Conservation (phyloP, 768 basidiomycete genomes). For the Leucocoprinus birnbaumii region DNA sequence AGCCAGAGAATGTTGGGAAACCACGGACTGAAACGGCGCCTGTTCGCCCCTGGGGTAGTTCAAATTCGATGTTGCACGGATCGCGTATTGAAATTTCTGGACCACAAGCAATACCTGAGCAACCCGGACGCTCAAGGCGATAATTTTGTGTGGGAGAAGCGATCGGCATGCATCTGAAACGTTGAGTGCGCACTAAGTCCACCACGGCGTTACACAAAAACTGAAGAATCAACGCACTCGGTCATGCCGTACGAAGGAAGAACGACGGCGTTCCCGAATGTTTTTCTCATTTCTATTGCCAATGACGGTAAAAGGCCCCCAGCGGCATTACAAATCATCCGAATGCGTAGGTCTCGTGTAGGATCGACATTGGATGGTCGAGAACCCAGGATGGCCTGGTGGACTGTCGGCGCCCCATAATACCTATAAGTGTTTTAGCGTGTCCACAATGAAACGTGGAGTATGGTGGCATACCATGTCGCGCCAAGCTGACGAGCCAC, state of each 20-base stretch:
- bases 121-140: constrained; percentile 41
- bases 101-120: constrained; percentile 46
- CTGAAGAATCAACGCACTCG: constrained; percentile 28
- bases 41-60: constrained; percentile 34
- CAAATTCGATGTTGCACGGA: constrained; percentile 31
- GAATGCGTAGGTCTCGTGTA: constrained; percentile 33
- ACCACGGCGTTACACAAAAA: neutral
- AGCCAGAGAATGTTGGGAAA: constrained; percentile 49
- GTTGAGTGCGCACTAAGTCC: constrained; percentile 9
- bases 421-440: constrained; percentile 30
- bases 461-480: constrained; percentile 42
- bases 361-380: constrained; percentile 28
- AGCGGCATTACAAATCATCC: constrained; percentile 49
- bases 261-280: constrained; percentile 47
- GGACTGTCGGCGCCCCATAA: constrained; percentile 48
- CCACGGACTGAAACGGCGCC: constrained; percentile 57
- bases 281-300: constrained; percentile 42
- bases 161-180: constrained; percentile 45
- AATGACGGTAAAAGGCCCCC: constrained; percentile 52
- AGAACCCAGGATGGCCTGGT: constrained; percentile 44
- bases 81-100: constrained; percentile 42
- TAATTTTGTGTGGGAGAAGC: constrained; percentile 41
- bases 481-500: constrained; percentile 32
- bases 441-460: neutral
- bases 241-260: constrained; percentile 63